A percentile compares a stretch with the other conserved stretches of the same genome.
Evolutionary conservation across 2,329 filamentous ascomycete genomes (phyloP).

Genomic region (Lecanicillium sp.): DNA sequence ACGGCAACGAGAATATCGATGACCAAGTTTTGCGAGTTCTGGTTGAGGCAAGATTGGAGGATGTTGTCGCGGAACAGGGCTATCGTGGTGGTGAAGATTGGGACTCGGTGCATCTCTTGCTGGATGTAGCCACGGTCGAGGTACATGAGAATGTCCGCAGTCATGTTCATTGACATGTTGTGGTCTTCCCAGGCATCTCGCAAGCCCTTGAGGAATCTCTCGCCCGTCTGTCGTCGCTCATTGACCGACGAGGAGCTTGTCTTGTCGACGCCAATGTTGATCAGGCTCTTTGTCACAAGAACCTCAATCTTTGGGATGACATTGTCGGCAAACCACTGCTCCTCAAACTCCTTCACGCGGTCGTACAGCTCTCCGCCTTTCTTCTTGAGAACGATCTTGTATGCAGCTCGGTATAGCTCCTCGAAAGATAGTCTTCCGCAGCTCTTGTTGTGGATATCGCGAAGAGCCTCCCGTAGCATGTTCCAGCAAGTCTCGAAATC

Average conservation of each 20-base stretch:
- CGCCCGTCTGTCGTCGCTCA: constrained; percentile 72
- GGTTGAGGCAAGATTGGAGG: constrained; percentile 51
- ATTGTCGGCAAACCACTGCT: constrained; percentile 67
- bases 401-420: constrained; percentile 86
- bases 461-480: constrained; percentile 66
- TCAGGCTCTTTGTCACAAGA: constrained; percentile 63
- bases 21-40: constrained; percentile 43
- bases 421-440: constrained; percentile 89
- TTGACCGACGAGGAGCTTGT: constrained; percentile 56
- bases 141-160: constrained; percentile 94
- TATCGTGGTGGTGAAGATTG: constrained; percentile 80
- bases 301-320: constrained; percentile 65
- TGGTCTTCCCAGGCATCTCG: constrained; percentile 82
- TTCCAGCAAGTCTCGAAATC: constrained; percentile 86
- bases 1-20: constrained; percentile 72
- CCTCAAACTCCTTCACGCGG: constrained; percentile 72
- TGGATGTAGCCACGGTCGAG: constrained; percentile 80
- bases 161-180: constrained; percentile 91
- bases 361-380: constrained; percentile 77
- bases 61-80: constrained; percentile 83
- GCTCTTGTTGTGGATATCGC: constrained; percentile 87
- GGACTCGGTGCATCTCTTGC: constrained; percentile 57
- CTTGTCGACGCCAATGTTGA: constrained; percentile 51
- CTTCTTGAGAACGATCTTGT: constrained; percentile 88
- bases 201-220: constrained; percentile 71